Evolutionary conservation across 805 yeast species (phyloP), one percentile per base, ranked within the genome.

Genomic region (Candida xiaguanensis): DNA sequence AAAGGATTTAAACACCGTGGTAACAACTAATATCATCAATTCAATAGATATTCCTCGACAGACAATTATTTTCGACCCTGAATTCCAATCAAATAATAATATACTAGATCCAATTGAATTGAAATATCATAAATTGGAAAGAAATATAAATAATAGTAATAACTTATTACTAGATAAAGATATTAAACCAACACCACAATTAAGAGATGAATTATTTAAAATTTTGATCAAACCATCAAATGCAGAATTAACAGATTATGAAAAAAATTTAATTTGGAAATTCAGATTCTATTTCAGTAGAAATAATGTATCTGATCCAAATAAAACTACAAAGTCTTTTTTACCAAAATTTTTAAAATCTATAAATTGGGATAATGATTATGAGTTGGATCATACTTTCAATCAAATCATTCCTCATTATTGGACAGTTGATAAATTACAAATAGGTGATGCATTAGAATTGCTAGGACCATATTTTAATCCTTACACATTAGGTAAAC

Each of bases 381-480:
- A 71, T 39, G 99, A 91, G 63, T 78, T 84, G 20, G 74, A 70
- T 31, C 95, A 88, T 54, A 91, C 89, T 8, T 73, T 87, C 36
- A 64, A 65, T 28, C 86, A 81, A 42, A 68, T 87, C 20, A 65
- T 87, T 35, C 80, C 82, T 7, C 65, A 70, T 36, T 82, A 89
- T 36, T 68, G 74, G 74, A 45, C 63, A 2, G 72, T 63, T 74
- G 85, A 82, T 8, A 84, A 82, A 45, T 82, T 86, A 39, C 91
- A 82, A 46, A 77, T 85, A 26, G 93, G 85, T 40, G 93, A 86
- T 59, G 89, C 95, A 1, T 67, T 91, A 37, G 99, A 93, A 55
- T 67, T 91, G 18, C 66, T 91, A 20, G 86, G 97, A 14, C 85
- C 86, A 11, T 76, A 77, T 36, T 89, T 87, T 59, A 78, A 72